phyloP scores from a whole-genome alignment of 2,329 filamentous ascomycete genomes.

The Monilinia fructicola region DNA sequence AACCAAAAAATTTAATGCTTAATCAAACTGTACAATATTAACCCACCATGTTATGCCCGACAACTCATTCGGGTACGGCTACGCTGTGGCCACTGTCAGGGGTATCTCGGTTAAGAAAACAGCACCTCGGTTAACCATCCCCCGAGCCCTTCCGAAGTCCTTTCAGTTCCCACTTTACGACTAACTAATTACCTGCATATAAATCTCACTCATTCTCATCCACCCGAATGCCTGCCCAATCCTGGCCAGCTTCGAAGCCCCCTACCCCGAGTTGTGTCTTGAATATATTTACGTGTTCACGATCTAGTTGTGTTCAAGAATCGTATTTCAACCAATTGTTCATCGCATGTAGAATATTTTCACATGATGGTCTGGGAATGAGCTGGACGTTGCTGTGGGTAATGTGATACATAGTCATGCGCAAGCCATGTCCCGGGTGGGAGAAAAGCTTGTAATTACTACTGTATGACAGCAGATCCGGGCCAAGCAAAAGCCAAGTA shows the following conservation, averaged over 20 bases:
- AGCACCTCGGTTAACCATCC: not conserved
- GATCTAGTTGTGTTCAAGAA: no score
- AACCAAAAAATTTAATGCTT: not conserved
- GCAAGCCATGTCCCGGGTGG: not conserved
- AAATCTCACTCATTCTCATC: not conserved
- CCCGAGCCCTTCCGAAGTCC: not conserved
- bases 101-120: not conserved
- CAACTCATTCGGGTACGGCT: not conserved
- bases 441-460: not conserved
- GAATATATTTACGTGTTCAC: not conserved
- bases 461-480: not conserved
- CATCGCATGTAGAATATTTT: not conserved
- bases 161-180: not conserved
- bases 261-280: slow-evolving; percentile 4
- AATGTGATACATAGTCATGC: not conserved
- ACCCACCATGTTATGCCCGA: not conserved
- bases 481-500: not conserved
- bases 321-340: not conserved
- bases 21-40: not conserved
- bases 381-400: no score
- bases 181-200: not conserved
- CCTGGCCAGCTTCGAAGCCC: not conserved
- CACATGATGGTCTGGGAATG: not conserved
- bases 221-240: not conserved
- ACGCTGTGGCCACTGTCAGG: not conserved